phyloP scores from a whole-genome alignment of 768 basidiomycete genomes.

The Amylocystis lapponica region DNA sequence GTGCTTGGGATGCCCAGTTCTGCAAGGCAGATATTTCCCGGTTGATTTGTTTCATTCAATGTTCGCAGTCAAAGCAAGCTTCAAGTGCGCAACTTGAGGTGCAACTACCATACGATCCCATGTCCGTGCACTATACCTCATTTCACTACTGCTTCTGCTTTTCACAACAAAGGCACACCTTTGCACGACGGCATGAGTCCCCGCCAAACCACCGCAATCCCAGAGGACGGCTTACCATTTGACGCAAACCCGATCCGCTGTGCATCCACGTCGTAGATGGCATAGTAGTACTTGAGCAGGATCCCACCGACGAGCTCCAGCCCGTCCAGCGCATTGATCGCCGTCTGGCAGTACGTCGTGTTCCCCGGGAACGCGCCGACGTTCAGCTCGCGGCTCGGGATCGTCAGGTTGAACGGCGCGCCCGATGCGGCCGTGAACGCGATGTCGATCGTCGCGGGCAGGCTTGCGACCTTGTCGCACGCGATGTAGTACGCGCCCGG shows the following conservation, averaged over 20 bases:
- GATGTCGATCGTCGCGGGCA: constrained; percentile 49
- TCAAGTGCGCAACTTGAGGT: too few relatives aligned
- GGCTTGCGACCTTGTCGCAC: constrained; percentile 38
- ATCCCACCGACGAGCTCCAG: constrained; percentile 47
- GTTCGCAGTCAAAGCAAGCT: too few relatives aligned
- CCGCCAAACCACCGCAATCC: too few relatives aligned
- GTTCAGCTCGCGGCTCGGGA: constrained; percentile 51
- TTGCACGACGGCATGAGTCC: too few relatives aligned
- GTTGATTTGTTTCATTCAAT: too few relatives aligned
- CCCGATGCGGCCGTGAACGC: constrained; percentile 46
- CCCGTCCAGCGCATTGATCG: constrained; percentile 54
- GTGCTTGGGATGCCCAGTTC: too few relatives aligned
- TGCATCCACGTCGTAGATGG: constrained; percentile 48
- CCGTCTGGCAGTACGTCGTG: constrained; percentile 45
- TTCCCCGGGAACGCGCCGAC: constrained; percentile 52
- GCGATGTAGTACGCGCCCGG: constrained; percentile 47
- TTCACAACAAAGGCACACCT: too few relatives aligned
- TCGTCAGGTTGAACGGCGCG: constrained; percentile 47
- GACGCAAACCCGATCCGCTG: constrained; percentile 51
- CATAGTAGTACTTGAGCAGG: constrained; percentile 55
- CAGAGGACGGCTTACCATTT: too few relatives aligned
- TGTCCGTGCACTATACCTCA: too few relatives aligned
- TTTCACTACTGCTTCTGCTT: too few relatives aligned
- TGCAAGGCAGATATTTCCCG: too few relatives aligned
- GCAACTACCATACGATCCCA: too few relatives aligned